Conservation (phyloP, 805 yeast genomes). For the Lachancea cidri region DNA sequence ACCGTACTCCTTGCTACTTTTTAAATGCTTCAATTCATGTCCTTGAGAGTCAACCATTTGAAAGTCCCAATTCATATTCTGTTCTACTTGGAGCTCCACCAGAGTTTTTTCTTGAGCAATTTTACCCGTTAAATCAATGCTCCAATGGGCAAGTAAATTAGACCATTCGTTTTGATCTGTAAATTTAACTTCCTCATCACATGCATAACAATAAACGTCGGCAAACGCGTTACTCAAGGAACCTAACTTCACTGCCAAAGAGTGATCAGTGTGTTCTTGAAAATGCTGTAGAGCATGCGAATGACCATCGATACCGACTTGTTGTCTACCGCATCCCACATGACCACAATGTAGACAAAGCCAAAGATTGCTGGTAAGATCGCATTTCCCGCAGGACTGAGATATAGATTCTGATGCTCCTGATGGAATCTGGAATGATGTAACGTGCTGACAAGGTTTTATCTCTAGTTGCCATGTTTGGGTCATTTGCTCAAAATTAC, state of each 20-base stretch:
- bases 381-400: conserved; percentile 52
- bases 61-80: conserved; percentile 91
- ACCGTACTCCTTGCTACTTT: conserved; percentile 44
- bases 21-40: conserved; percentile 50
- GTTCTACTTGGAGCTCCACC: conserved; percentile 87
- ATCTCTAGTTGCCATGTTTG: conserved; percentile 92
- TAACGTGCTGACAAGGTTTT: conserved; percentile 71
- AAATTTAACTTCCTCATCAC: conserved; percentile 85
- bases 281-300: conserved; percentile 82
- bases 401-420: conserved; percentile 26
- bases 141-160: conserved; percentile 45
- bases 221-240: conserved; percentile 68
- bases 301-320: conserved; percentile 91
- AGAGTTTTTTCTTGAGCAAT: conserved; percentile 81
- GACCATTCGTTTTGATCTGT: conserved; percentile 43
- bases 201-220: conserved; percentile 83
- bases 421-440: conserved; percentile 41
- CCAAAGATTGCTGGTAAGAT: conserved; percentile 78
- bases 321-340: conserved; percentile 93
- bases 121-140: conserved; percentile 52
- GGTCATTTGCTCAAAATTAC: conserved; percentile 48
- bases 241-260: conserved; percentile 86
- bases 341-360: conserved; percentile 85
- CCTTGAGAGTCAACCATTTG: conserved; percentile 71
- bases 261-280: conserved; percentile 49